A percentile compares a stretch with the other conserved stretches of the same genome.
phyloP scores from a whole-genome alignment of 805 yeast species.

The Wickerhamiella brachini region DNA sequence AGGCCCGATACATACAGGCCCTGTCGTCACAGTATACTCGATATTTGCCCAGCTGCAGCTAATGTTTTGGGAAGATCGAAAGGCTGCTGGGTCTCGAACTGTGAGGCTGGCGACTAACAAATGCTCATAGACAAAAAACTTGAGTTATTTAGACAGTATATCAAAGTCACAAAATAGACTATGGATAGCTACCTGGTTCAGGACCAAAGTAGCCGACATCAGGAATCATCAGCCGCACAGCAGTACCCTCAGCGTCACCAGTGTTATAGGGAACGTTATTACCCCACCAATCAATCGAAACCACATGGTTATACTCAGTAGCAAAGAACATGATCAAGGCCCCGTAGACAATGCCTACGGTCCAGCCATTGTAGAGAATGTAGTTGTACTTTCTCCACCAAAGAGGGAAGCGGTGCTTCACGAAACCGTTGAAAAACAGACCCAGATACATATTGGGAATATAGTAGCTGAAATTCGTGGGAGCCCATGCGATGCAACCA shows the following conservation, averaged over 20 bases:
- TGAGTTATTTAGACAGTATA: too few species aligned
- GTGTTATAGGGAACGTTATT: constrained; percentile 24
- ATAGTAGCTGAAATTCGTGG: constrained; percentile 15
- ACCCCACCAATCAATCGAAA: constrained; percentile 50
- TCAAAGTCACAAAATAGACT: too few species aligned
- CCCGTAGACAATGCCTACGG: constrained; percentile 50
- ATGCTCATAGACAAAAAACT: too few species aligned
- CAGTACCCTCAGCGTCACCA: constrained; percentile 3
- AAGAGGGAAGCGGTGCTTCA: constrained; percentile 33
- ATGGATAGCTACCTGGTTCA: neutral
- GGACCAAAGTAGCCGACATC: constrained; percentile 23
- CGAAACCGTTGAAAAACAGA: constrained; percentile 31
- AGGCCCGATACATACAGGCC: too few species aligned
- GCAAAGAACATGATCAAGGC: constrained; percentile 43
- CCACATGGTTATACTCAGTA: constrained; percentile 30
- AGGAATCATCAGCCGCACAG: constrained; percentile 12
- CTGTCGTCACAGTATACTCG: too few species aligned
- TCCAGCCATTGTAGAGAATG: constrained; percentile 40
- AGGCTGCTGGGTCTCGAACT: too few species aligned
- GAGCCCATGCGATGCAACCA: constrained; percentile 28
- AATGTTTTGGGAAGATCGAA: too few species aligned
- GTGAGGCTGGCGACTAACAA: too few species aligned
- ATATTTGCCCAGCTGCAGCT: too few species aligned
- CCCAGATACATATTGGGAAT: constrained; percentile 19
- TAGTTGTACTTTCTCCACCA: constrained; percentile 43